phyloP scores from a whole-genome alignment of 106 monocot genomes.

The Allium fistulosum region DNA sequence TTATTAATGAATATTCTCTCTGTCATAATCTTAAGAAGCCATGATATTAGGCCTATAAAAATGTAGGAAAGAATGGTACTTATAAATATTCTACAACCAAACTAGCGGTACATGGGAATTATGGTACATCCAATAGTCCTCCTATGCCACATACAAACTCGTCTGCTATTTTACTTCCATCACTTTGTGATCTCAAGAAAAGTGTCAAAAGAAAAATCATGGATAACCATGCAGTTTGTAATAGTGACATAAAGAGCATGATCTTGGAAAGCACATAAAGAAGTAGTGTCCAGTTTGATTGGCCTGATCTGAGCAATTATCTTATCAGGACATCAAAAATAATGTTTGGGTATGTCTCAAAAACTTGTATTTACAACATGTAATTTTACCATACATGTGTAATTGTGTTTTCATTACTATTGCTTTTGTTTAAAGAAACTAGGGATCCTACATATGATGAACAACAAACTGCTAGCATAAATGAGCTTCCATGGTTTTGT shows the following conservation, averaged over 20 bases:
- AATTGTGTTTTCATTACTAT: slow-evolving; percentile 9
- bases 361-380: neutral
- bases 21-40: slow-evolving; percentile 7
- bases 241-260: neutral
- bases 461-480: slow-evolving; percentile 11
- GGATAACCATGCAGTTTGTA: neutral
- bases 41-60: slow-evolving; percentile 4
- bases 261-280: slow-evolving; percentile 13
- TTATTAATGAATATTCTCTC: slow-evolving; percentile 1
- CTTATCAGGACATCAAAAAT: slow-evolving; percentile 32
- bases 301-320: slow-evolving; percentile 28
- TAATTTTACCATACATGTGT: neutral
- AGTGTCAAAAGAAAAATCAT: neutral
- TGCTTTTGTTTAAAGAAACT: slow-evolving; percentile 18
- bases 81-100: neutral
- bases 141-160: neutral
- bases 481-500: slow-evolving; percentile 28
- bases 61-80: slow-evolving; percentile 6
- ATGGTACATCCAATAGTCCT: neutral
- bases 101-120: neutral
- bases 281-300: slow-evolving; percentile 19
- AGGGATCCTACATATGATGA: slow-evolving; percentile 22
- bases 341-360: slow-evolving; percentile 21
- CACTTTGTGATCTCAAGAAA: slow-evolving; percentile 1
- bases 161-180: slow-evolving; percentile 1